Base-by-base conservation (phyloP, 176 grass and related monocot species). In the Eleusine coracana region DNA sequence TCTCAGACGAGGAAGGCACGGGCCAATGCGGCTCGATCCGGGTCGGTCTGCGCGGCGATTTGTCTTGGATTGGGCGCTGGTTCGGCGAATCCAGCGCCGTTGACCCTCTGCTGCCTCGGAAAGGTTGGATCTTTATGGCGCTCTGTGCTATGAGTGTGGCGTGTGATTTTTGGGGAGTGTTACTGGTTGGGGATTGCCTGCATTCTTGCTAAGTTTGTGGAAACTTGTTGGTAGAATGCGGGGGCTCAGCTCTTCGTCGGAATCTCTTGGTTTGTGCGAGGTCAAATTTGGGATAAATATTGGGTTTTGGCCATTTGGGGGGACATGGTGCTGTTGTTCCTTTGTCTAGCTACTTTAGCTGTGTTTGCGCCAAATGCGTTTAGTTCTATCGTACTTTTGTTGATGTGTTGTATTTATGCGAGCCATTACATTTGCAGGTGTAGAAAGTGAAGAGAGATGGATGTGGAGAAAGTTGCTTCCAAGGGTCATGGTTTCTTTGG, bases 401-500 rank as follows among this genome's bases (percentile, higher is more conserved):
- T 58, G 20, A 3, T 77, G 80, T 78, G 41, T 71, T 66, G 73
- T 81, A 78, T 84, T 92, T 88, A 87, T 45, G 31, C 25, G 56
- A 71, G 40, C 46, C 46, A 28, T 74, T 89, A 44, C 63, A 61
- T 87, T 41, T 69, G 73, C 82, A 81, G 77, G 65, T 61, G 75
- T 68, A 42, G 74, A 51, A 34, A 52, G 59, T 16, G 48, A 49
- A 64, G 71, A 81, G 73, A 76, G 41, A 92, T 98, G 95, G 90
- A 88, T 84, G 90, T 90, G 51, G 92, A 94, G 74, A 92, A 90
- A 83, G 71, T 85, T 80, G 74, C 63, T 70, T 82, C 93, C 17
- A 96, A 95, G 82, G 86, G 89, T 12, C 91, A 79, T 90, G 91
- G 87, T 68, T 92, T 96, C 89, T 90, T 94, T 62, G 85, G 87